Conservation (phyloP, 192 early-diverging fungal species). For the Mortierella hygrophila region DNA sequence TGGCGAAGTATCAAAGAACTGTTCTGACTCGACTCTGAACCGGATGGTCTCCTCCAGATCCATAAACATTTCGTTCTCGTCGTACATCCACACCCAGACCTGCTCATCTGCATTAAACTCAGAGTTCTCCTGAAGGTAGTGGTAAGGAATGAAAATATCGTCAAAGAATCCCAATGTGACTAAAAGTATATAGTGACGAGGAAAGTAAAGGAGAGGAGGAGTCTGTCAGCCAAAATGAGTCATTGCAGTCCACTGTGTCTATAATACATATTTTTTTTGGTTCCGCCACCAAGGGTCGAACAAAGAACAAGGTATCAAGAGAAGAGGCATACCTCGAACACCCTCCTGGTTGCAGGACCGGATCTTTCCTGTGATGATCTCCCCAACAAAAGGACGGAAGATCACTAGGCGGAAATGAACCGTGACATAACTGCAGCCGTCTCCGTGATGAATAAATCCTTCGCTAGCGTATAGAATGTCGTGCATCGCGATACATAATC, state of each 20-base stretch:
- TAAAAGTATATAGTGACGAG: slow-evolving; percentile 31
- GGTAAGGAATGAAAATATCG: slow-evolving; percentile 85
- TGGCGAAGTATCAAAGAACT: slow-evolving; percentile 84
- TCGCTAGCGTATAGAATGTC: slow-evolving; percentile 90
- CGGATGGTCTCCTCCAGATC: slow-evolving; percentile 84
- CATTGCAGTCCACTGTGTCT: not conserved
- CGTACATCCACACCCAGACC: slow-evolving; percentile 91
- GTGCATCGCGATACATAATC: slow-evolving; percentile 88
- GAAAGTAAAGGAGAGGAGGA: not conserved
- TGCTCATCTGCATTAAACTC: slow-evolving; percentile 77
- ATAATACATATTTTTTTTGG: not conserved
- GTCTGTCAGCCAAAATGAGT: not conserved
- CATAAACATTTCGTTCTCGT: slow-evolving; percentile 83
- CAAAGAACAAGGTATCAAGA: not conserved
- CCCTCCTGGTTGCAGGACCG: slow-evolving; percentile 77
- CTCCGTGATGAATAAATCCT: slow-evolving; percentile 86
- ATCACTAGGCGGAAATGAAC: slow-evolving; percentile 89
- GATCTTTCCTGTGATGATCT: slow-evolving; percentile 87
- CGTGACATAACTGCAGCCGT: slow-evolving; percentile 84
- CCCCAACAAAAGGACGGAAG: slow-evolving; percentile 92
- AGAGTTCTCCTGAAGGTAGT: slow-evolving; percentile 70
- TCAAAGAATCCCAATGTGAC: slow-evolving; percentile 93
- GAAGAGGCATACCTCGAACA: slow-evolving; percentile 67
- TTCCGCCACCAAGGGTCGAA: not conserved
- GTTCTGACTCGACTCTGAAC: slow-evolving; percentile 79